A percentile compares a stretch with the other conserved stretches of the same genome.
These are phyloP conservation scores for Penicillium sp. DNA, from an alignment of 2,329 filamentous ascomycete genomes.

Conservation along the genomic window DNA sequence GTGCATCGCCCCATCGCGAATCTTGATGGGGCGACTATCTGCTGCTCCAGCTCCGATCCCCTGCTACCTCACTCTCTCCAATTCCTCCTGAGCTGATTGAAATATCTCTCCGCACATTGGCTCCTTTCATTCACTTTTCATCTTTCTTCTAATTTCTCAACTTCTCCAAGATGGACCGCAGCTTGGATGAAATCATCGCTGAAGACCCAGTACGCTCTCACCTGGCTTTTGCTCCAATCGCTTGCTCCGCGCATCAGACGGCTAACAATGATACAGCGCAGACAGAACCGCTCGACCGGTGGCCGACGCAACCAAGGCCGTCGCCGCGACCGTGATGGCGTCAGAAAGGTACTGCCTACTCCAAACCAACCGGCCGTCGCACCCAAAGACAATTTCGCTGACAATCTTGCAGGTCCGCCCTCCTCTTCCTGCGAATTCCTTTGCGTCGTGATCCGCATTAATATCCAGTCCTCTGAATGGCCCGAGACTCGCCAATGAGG, in stretches of 20 bases:
- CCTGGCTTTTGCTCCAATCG: slow-evolving; percentile 3
- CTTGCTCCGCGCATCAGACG: neutral
- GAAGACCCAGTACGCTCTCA: slow-evolving; percentile 50
- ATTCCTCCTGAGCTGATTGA: neutral
- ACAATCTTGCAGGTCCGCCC: slow-evolving; percentile 38
- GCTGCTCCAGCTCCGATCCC: too few relatives aligned
- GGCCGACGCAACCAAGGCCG: slow-evolving; percentile 45
- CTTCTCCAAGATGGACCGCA: slow-evolving; percentile 52
- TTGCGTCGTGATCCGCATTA: slow-evolving; percentile 33
- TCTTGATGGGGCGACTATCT: too few relatives aligned
- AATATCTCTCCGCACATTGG: neutral
- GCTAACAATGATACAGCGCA: slow-evolving; percentile 11
- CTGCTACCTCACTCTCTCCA: neutral
- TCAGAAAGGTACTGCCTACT: slow-evolving; percentile 67
- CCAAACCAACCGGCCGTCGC: neutral
- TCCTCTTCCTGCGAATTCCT: slow-evolving; percentile 36
- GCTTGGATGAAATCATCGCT: slow-evolving; percentile 58
- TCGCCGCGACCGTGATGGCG: slow-evolving; percentile 78
- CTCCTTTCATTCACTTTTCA: neutral
- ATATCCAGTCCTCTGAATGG: slow-evolving; percentile 23
- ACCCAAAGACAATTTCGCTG: slow-evolving; percentile 8
- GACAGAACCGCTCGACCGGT: slow-evolving; percentile 25
- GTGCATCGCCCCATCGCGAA: neutral
- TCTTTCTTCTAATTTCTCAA: slow-evolving; percentile 1
- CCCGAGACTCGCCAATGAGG: slow-evolving; percentile 23